Conservation (phyloP, 2,329 filamentous ascomycete genomes). For the Aspergillus luchuensis region DNA sequence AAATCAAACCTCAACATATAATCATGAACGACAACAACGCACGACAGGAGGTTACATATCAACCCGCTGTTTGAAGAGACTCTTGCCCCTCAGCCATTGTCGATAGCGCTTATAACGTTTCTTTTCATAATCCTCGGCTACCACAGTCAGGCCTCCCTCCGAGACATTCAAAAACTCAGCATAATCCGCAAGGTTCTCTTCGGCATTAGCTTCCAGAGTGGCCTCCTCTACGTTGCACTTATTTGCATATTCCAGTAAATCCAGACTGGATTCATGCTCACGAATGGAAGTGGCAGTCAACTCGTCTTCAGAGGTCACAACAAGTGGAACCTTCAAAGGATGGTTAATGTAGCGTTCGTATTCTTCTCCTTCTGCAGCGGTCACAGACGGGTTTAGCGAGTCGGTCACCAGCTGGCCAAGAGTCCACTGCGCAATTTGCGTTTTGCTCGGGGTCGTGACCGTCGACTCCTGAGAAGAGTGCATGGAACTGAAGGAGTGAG, state of each 20-base stretch:
- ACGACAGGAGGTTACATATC: slow-evolving; percentile 36
- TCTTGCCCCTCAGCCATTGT: slow-evolving; percentile 94
- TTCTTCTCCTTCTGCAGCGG: slow-evolving; percentile 73
- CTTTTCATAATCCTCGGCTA: slow-evolving; percentile 81
- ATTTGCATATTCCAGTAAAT: slow-evolving; percentile 80
- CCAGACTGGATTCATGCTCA: slow-evolving; percentile 52
- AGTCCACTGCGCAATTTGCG: slow-evolving; percentile 78
- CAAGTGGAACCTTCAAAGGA: slow-evolving; percentile 80
- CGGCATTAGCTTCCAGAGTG: slow-evolving; percentile 46
- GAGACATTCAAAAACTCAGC: slow-evolving; percentile 73
- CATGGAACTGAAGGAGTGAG: slow-evolving; percentile 25
- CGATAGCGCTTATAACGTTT: slow-evolving; percentile 96
- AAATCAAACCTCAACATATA: too few species aligned
- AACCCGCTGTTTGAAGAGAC: slow-evolving; percentile 86
- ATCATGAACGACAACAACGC: too few species aligned
- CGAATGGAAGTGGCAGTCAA: slow-evolving; percentile 38
- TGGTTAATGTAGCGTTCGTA: slow-evolving; percentile 88
- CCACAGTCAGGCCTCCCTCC: slow-evolving; percentile 84
- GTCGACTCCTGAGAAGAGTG: slow-evolving; percentile 49
- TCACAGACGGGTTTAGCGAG: slow-evolving; percentile 82
- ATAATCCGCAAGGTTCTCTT: slow-evolving; percentile 73
- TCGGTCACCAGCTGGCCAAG: slow-evolving; percentile 82
- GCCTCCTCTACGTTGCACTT: slow-evolving; percentile 65
- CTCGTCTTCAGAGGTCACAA: slow-evolving; percentile 48
- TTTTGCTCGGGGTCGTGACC: slow-evolving; percentile 70